phyloP scores from a whole-genome alignment of 768 basidiomycete species.

The Leucosporidium creatinivorum region DNA sequence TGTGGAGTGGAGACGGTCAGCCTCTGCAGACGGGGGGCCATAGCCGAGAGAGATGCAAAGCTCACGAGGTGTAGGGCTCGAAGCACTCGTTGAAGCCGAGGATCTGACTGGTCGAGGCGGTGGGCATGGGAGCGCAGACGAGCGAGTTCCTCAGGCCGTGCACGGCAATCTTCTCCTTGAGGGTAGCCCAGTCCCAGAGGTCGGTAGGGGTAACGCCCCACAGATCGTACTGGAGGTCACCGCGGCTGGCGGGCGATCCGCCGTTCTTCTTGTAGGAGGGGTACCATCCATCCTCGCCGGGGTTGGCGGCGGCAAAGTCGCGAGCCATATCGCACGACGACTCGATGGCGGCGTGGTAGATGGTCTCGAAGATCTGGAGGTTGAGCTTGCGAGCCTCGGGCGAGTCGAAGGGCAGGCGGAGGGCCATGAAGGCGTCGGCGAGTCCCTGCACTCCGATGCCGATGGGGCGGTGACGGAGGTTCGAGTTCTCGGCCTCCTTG shows the following conservation, averaged over 20 bases:
- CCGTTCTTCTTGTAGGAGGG: conserved; percentile 74
- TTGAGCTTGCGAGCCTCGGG: conserved; percentile 78
- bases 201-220: conserved; percentile 85
- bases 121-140: conserved; percentile 94
- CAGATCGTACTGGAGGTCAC: conserved; percentile 85
- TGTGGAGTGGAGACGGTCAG: conserved; percentile 39
- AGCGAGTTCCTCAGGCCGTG: conserved; percentile 84
- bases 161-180: conserved; percentile 77
- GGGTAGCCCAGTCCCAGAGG: conserved; percentile 85
- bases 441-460: conserved; percentile 97
- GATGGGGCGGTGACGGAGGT: conserved; percentile 95
- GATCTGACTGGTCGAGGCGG: conserved; percentile 96
- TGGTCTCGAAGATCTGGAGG: conserved; percentile 95
- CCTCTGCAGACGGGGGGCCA: neutral
- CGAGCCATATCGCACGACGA: conserved; percentile 63
- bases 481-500: conserved; percentile 80
- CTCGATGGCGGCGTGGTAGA: conserved; percentile 91
- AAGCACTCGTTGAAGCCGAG: conserved; percentile 98
- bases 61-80: conserved; percentile 90
- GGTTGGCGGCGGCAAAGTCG: conserved; percentile 50
- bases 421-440: conserved; percentile 95
- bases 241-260: conserved; percentile 82
- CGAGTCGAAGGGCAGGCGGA: conserved; percentile 93
- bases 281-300: conserved; percentile 36
- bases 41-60: conserved; percentile 2